Base-by-base conservation (phyloP, 2,329 filamentous ascomycete genomes). In the Neofusicoccum sp. region DNA sequence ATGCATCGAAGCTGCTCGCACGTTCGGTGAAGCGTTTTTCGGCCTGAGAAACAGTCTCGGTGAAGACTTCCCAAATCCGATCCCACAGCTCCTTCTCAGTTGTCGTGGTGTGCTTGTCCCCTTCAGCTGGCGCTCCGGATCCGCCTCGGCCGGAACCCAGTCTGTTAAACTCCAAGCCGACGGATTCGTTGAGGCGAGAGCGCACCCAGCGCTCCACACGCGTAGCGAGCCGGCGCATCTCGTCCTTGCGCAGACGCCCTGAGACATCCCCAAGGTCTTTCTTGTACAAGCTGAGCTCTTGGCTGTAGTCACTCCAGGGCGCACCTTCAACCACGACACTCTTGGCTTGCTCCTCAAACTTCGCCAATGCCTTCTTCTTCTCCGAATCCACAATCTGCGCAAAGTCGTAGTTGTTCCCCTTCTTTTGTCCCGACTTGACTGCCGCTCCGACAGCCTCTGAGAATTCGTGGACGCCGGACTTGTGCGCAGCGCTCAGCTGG, bases 81-180 rank as follows among this genome's bases (percentile, higher is more conserved):
- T 99, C 95, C 95, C 96, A 99, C 14, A 99, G 86, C 60, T 92
- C 89, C 73, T 90, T 92, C 75, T 98, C 93, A 0, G 84, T 79
- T 0, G 81, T 70, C 1, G 89, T 70, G 24, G 24, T 40, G 24
- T 62, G 86, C 75, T 89, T 91, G 61, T 91, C 88, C 1, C 88
- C 90, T 4, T 82, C 81, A 69, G 93, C 91, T 0, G 92, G 89
- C 0, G 91, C 91, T 58, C 90, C 91, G 54, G 86, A 85, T 6
- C 92, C 93, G 58, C 86, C 91, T 69, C 93, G 86, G 12, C 93
- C 93, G 36, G 91, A 95, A 3, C 93, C 93, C 51, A 98, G 85
- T 72, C 93, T 95, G 79, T 96, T 98, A 82, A 99, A 98, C 71
- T 98, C 93, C 16, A 98, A 79, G 12, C 93, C 92, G 44, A 98